phyloP scores from a whole-genome alignment of 2,329 filamentous ascomycete species.

The Aureobasidium sp. region DNA sequence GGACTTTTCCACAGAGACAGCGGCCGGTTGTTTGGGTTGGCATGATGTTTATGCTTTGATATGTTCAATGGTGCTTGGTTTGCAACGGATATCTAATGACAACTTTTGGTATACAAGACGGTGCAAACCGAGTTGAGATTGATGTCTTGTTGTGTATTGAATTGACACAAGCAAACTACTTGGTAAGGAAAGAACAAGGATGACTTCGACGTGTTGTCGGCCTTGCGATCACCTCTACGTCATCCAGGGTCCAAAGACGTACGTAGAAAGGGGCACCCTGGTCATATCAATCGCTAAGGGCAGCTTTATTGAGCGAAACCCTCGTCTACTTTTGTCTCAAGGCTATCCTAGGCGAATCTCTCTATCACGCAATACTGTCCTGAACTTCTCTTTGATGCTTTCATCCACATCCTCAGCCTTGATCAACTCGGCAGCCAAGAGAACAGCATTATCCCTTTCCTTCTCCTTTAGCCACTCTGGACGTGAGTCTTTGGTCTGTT shows the following conservation, averaged over 20 bases:
- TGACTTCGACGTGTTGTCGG: neutral
- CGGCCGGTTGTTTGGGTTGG: neutral
- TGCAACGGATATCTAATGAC: too few species aligned
- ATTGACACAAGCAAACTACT: too few species aligned
- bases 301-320: neutral
- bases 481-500: neutral
- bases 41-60: neutral
- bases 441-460: conserved; percentile 27
- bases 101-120: too few species aligned
- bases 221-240: neutral
- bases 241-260: neutral
- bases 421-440: conserved; percentile 30
- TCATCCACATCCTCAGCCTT: conserved; percentile 29
- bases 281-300: too few species aligned
- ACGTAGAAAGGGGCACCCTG: neutral
- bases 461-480: conserved; percentile 27
- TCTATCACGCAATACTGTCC: neutral
- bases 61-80: too few species aligned
- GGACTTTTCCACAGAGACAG: conserved; percentile 9
- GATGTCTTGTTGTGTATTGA: too few species aligned
- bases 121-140: too few species aligned
- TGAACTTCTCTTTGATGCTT: conserved; percentile 13
- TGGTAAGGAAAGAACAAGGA: neutral
- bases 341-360: neutral
- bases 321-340: neutral